A percentile compares a stretch with the other conserved stretches of the same genome.
Evolutionary conservation across 2,329 filamentous ascomycete genomes (phyloP).

Genomic region (Fusarium nodosum): DNA sequence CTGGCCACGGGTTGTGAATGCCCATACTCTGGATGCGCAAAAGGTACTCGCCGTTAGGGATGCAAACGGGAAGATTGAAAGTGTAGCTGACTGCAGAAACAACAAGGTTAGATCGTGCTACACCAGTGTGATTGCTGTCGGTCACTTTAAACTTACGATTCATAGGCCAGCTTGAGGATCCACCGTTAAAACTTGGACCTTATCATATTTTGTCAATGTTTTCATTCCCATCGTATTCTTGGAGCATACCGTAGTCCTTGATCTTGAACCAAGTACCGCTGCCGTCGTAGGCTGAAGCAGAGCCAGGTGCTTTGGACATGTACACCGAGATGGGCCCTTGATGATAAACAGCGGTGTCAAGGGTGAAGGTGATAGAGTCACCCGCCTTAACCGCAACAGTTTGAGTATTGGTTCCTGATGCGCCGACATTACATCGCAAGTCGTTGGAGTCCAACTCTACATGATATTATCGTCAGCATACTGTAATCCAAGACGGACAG

Average conservation of each 20-base stretch:
- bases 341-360: constrained; percentile 19
- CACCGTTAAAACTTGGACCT: background rate
- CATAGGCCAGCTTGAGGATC: constrained; percentile 1
- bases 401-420: constrained; percentile 4
- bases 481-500: rapidly evolving
- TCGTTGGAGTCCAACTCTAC: constrained; percentile 5
- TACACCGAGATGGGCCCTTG: constrained; percentile 18
- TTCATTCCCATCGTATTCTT: rapidly evolving
- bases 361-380: constrained; percentile 19
- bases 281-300: constrained; percentile 3
- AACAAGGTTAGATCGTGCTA: background rate
- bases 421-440: constrained; percentile 19
- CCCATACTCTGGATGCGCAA: constrained; percentile 15
- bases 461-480: rapidly evolving
- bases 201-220: rapidly evolving
- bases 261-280: constrained; percentile 22
- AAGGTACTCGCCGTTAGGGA: constrained; percentile 20
- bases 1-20: constrained; percentile 20
- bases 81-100: constrained; percentile 9
- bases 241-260: constrained; percentile 14
- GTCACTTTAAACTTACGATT: background rate
- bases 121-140: too few relatives aligned
- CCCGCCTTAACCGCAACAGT: constrained; percentile 15
- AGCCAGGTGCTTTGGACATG: constrained; percentile 16
- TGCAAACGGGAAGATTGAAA: constrained; percentile 3